These are phyloP conservation scores for Ceratorhiza oryzae-sativae DNA, from an alignment of 1,284 basidiomycete genomes.

Conservation along the genomic window DNA sequence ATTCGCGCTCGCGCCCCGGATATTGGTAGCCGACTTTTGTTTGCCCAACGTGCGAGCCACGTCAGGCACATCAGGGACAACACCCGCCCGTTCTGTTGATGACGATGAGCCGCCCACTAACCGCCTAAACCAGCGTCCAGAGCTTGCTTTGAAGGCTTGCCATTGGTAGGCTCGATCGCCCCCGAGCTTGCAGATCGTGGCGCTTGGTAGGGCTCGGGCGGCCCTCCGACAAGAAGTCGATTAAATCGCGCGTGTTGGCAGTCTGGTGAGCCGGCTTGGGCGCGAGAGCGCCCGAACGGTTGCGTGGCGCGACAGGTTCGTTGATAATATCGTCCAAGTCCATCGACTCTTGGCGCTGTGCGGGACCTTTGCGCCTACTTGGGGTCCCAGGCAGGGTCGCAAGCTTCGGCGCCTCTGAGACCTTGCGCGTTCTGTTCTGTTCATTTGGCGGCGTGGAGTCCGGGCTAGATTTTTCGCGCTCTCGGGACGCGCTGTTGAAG, in stretches of 20 bases:
- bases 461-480: slow-evolving; percentile 17
- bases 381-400: slow-evolving; percentile 12
- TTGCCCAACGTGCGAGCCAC: slow-evolving; percentile 7
- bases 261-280: slow-evolving; percentile 46
- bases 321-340: slow-evolving; percentile 77
- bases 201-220: slow-evolving; percentile 54
- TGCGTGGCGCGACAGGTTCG: slow-evolving; percentile 57
- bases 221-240: slow-evolving; percentile 72
- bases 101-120: slow-evolving; percentile 19
- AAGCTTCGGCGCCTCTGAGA: slow-evolving; percentile 32
- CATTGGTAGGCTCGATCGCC: slow-evolving; percentile 3
- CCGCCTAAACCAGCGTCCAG: slow-evolving; percentile 22
- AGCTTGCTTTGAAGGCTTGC: neutral
- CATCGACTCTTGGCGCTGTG: slow-evolving; percentile 68
- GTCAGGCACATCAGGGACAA: slow-evolving; percentile 21
- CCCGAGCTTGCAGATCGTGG: slow-evolving; percentile 34
- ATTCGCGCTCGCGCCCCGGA: slow-evolving; percentile 1
- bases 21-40: slow-evolving; percentile 10
- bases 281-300: slow-evolving; percentile 54
- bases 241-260: slow-evolving; percentile 63
- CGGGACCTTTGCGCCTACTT: slow-evolving; percentile 52
- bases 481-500: slow-evolving; percentile 19
- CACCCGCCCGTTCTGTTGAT: neutral
- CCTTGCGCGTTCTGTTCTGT: slow-evolving; percentile 34
- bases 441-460: slow-evolving; percentile 26